Conservation (phyloP, 768 basidiomycete genomes). For the Artomyces pyxidatus region DNA sequence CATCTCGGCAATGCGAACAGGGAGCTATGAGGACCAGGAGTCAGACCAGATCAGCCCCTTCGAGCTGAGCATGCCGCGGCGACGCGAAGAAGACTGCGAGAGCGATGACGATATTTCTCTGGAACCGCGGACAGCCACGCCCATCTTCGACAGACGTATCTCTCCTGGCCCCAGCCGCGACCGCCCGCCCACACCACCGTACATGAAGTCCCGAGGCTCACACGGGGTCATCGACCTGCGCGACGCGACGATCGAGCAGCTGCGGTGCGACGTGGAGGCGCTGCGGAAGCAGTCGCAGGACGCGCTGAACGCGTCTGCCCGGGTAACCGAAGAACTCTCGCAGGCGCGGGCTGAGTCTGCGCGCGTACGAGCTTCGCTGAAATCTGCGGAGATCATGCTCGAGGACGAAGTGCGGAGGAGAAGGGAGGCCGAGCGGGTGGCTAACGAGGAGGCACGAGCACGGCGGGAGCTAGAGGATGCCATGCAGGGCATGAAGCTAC, state of each 20-base stretch:
- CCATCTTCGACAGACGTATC: slow-evolving; percentile 26
- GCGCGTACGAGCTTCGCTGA: slow-evolving; percentile 44
- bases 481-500: slow-evolving; percentile 28
- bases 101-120: slow-evolving; percentile 56
- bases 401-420: slow-evolving; percentile 54
- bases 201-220: not conserved
- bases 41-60: slow-evolving; percentile 23
- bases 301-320: slow-evolving; percentile 53
- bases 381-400: slow-evolving; percentile 46
- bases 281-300: slow-evolving; percentile 63
- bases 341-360: slow-evolving; percentile 56
- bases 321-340: slow-evolving; percentile 63
- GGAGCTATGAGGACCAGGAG: slow-evolving; percentile 28
- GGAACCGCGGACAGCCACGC: slow-evolving; percentile 8
- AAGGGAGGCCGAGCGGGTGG: slow-evolving; percentile 47
- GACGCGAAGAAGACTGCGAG: slow-evolving; percentile 40
- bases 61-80: slow-evolving; percentile 19
- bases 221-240: not conserved
- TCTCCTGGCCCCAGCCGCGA: not conserved
- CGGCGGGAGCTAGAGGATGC: slow-evolving; percentile 46
- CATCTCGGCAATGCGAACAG: slow-evolving; percentile 21
- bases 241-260: slow-evolving; percentile 42
- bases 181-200: slow-evolving; percentile 2
- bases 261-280: slow-evolving; percentile 56
- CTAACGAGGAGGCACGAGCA: slow-evolving; percentile 39